Percentiles rank a stretch among this genome's conserved stretches.
phyloP scores from a whole-genome alignment of 1,284 basidiomycete genomes.

The Ustilago curta region DNA sequence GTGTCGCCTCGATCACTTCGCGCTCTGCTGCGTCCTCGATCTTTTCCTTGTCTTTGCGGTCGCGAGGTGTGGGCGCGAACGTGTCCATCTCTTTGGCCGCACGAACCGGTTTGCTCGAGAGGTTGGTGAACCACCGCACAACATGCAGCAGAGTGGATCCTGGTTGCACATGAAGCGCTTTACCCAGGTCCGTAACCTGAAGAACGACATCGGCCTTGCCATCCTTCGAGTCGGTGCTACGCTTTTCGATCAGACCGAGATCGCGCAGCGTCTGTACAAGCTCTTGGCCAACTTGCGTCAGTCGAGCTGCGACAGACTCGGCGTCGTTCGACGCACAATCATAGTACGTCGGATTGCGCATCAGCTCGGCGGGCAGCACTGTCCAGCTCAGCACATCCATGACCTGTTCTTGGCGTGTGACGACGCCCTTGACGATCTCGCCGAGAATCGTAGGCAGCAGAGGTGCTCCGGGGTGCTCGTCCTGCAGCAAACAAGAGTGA shows the following conservation, averaged over 20 bases:
- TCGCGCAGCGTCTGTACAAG: conserved; percentile 29
- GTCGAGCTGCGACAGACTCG: conserved; percentile 27
- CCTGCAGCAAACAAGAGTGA: conserved; percentile 81
- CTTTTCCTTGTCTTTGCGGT: conserved; percentile 15
- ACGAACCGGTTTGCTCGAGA: conserved; percentile 15
- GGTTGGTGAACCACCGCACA: conserved; percentile 31
- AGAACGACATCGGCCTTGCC: background rate
- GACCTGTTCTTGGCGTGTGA: conserved; percentile 65
- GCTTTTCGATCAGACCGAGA: conserved; percentile 30
- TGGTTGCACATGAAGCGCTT: conserved; percentile 37
- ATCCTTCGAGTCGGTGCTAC: background rate
- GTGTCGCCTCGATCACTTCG: conserved; percentile 42
- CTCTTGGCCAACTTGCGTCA: conserved; percentile 35
- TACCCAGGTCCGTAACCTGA: conserved; percentile 36
- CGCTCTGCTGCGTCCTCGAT: conserved; percentile 13
- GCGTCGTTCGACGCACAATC: conserved; percentile 70
- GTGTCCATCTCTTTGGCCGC: conserved; percentile 43
- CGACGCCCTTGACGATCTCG: conserved; percentile 32
- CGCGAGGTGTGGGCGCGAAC: conserved; percentile 20
- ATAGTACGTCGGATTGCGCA: conserved; percentile 89
- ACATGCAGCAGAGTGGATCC: conserved; percentile 47
- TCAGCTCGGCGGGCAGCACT: conserved; percentile 79
- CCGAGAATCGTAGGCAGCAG: conserved; percentile 50
- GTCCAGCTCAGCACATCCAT: conserved; percentile 86
- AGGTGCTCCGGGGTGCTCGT: conserved; percentile 48